These are phyloP conservation scores for Gardenia jasminoides DNA, from an alignment of 257 asterid species.

Conservation along the genomic window DNA sequence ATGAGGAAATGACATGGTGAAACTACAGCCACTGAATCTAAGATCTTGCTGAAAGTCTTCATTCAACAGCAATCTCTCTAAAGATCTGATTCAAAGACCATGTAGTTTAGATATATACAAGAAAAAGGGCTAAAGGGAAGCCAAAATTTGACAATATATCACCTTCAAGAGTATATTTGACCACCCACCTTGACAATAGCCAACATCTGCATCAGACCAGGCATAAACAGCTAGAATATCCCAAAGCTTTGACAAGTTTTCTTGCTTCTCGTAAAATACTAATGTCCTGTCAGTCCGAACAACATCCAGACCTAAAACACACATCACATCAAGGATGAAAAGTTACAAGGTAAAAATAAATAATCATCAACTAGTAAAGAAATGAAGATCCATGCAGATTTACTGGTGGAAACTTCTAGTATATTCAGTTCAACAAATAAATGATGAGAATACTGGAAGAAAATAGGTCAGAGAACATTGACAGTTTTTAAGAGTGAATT, in stretches of 20 bases:
- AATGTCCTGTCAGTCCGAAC: conserved; percentile 87
- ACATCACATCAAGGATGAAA: conserved; percentile 17
- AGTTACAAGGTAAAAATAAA: conserved; percentile 6
- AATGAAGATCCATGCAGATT: background rate
- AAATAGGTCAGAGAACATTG: background rate
- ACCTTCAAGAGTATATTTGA: conserved; percentile 9
- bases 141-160: conserved; percentile 6
- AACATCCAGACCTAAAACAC: conserved; percentile 77
- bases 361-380: conserved; percentile 9
- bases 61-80: background rate
- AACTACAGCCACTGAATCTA: background rate
- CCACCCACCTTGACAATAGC: conserved; percentile 87
- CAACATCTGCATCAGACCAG: conserved; percentile 87
- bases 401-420: background rate
- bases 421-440: background rate
- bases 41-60: background rate
- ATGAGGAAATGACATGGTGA: background rate
- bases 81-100: background rate
- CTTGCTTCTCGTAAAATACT: conserved; percentile 71
- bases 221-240: conserved; percentile 82
- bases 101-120: background rate
- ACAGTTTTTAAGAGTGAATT: background rate
- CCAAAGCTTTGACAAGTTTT: conserved; percentile 80
- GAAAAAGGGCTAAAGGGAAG: conserved; percentile 4
- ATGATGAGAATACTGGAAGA: background rate